phyloP scores from a whole-genome alignment of 2,329 filamentous ascomycete species.

The Drechmeria coniospora region DNA sequence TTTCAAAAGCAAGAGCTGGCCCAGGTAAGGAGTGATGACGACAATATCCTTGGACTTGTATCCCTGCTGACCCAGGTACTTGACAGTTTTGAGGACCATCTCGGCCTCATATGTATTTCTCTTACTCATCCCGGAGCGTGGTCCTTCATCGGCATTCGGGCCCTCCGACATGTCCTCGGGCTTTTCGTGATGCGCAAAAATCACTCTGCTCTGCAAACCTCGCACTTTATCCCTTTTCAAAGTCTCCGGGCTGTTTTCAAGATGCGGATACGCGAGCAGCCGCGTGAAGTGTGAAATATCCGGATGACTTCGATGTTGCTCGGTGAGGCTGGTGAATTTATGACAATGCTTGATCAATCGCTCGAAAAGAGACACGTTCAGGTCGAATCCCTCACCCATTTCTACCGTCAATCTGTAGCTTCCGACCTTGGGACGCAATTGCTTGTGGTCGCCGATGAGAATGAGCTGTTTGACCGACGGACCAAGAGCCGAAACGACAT shows the following conservation, averaged over 20 bases:
- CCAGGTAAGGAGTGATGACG: constrained; percentile 57
- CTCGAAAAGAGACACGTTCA: constrained; percentile 57
- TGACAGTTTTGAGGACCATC: constrained; percentile 49
- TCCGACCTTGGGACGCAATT: constrained; percentile 52
- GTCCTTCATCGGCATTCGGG: constrained; percentile 34
- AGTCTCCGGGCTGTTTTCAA: constrained; percentile 40
- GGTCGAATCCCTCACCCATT: constrained; percentile 47
- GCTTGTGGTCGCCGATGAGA: constrained; percentile 59
- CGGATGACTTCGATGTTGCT: constrained; percentile 55
- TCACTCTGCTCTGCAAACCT: constrained; percentile 43
- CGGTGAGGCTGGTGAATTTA: constrained; percentile 35
- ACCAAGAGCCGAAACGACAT: constrained; percentile 42
- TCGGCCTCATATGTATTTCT: constrained; percentile 47
- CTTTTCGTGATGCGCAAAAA: constrained; percentile 50
- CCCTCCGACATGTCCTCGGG: constrained; percentile 30
- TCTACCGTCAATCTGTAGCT: constrained; percentile 47
- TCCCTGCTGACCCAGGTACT: constrained; percentile 55
- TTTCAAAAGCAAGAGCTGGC: constrained; percentile 44
- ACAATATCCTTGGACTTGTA: constrained; percentile 52
- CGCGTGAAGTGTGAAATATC: constrained; percentile 48
- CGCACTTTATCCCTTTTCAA: constrained; percentile 26
- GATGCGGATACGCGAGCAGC: constrained; percentile 43
- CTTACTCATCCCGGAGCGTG: constrained; percentile 34
- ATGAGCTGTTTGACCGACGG: constrained; percentile 45
- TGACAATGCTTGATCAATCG: constrained; percentile 42